phyloP scores from a whole-genome alignment of 2,329 filamentous ascomycete species.

The Colletotrichum lindemuthianum region DNA sequence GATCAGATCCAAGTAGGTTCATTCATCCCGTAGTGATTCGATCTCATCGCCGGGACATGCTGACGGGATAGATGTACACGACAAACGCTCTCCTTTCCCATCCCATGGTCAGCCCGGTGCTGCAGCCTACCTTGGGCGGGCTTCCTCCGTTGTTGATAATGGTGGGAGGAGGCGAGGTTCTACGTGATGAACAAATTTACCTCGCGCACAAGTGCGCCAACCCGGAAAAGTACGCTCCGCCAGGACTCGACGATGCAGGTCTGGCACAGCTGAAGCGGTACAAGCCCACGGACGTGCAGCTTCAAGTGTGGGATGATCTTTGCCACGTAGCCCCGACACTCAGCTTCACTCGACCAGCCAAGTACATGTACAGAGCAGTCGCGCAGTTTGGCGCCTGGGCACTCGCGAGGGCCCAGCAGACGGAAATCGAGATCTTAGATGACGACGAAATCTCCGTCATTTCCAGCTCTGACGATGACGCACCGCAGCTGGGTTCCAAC shows the following conservation, averaged over 20 bases:
- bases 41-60: no score
- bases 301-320: slow-evolving; percentile 95
- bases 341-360: slow-evolving; percentile 96
- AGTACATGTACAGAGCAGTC: slow-evolving; percentile 93
- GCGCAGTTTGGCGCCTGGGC: slow-evolving; percentile 96
- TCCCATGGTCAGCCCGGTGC: slow-evolving; percentile 87
- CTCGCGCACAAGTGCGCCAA: slow-evolving; percentile 94
- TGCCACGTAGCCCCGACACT: slow-evolving; percentile 93
- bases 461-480: slow-evolving; percentile 63
- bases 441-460: slow-evolving; percentile 82
- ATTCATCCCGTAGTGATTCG: no score
- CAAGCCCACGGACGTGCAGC: slow-evolving; percentile 87
- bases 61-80: slow-evolving; percentile 67
- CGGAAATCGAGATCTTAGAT: slow-evolving; percentile 81
- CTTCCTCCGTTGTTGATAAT: slow-evolving; percentile 89
- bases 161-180: slow-evolving; percentile 86
- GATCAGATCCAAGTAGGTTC: slow-evolving; percentile 87
- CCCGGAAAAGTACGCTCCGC: slow-evolving; percentile 78
- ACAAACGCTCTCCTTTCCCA: slow-evolving; percentile 88
- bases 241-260: slow-evolving; percentile 72
- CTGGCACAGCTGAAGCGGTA: slow-evolving; percentile 71
- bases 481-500: slow-evolving; percentile 37
- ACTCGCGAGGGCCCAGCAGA: slow-evolving; percentile 82
- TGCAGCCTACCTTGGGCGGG: slow-evolving; percentile 90
- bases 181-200: slow-evolving; percentile 95